Evolutionary conservation across 1,284 basidiomycete species (phyloP).

Genomic region (Ceratobasidium sp.): DNA sequence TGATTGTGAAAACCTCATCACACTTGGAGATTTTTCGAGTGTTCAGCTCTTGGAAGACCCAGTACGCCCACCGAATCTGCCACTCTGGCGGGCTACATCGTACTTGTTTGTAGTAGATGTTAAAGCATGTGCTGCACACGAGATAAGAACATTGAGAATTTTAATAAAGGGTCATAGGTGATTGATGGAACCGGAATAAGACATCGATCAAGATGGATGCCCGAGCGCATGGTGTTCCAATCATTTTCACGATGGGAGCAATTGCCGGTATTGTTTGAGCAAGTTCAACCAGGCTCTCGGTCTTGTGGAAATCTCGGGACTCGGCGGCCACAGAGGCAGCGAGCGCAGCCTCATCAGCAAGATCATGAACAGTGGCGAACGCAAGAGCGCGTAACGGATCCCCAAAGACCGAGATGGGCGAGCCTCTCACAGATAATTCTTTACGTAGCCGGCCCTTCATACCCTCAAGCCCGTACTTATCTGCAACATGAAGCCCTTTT

Average conservation of each 20-base stretch:
- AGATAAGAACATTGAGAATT: no score
- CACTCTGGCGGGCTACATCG: slow-evolving; percentile 6
- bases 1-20: neutral
- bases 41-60: neutral
- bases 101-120: neutral
- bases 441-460: neutral
- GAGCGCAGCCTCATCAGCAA: neutral
- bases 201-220: neutral
- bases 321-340: neutral
- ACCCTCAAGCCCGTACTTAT: slow-evolving; percentile 21
- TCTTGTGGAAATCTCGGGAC: neutral
- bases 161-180: neutral
- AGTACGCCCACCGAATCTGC: slow-evolving; percentile 14
- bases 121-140: no score
- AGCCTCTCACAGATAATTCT: neutral
- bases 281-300: neutral
- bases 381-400: slow-evolving; percentile 5
- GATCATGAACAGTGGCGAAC: neutral
- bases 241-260: neutral
- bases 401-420: neutral
- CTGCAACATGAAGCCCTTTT: neutral
- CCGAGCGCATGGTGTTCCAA: neutral
- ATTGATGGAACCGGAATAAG: neutral
- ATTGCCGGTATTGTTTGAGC: neutral
- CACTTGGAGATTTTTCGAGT: neutral